Percentiles rank a stretch among this genome's conserved stretches.
Conservation (phyloP, 768 basidiomycete species). For the Lenzites betulinus region DNA sequence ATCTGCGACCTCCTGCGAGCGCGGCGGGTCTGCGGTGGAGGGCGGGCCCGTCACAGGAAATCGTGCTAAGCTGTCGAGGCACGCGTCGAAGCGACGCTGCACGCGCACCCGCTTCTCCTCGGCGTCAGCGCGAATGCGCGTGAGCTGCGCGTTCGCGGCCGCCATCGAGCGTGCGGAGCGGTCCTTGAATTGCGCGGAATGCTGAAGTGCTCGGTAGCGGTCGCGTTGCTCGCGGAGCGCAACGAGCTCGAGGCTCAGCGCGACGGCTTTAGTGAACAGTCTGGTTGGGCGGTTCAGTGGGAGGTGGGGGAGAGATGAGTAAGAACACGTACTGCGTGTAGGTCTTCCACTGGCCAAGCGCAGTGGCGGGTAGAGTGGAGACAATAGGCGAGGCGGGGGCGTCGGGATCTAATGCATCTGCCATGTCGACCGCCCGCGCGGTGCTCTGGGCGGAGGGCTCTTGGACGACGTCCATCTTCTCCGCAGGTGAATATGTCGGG, state of each 20-base stretch:
- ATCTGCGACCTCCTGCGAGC: background rate
- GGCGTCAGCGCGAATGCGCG: background rate
- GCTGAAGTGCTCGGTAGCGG: conserved; percentile 1
- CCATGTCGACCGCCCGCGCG: conserved; percentile 3
- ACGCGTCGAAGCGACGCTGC: conserved; percentile 2
- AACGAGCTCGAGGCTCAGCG: conserved; percentile 1
- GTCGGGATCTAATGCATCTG: background rate
- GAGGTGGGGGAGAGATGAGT: background rate
- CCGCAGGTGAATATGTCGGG: conserved; percentile 7
- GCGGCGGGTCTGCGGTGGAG: background rate
- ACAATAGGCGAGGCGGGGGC: background rate
- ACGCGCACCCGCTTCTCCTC: background rate
- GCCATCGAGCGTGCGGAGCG: conserved; percentile 4
- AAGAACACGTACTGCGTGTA: conserved; percentile 7
- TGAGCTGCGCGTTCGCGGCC: background rate
- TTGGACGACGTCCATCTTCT: conserved; percentile 1
- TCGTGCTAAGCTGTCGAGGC: background rate
- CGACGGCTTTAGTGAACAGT: conserved; percentile 6
- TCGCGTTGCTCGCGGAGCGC: conserved; percentile 1
- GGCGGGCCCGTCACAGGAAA: conserved; percentile 1
- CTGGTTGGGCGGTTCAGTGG: background rate
- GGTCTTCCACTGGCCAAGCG: background rate
- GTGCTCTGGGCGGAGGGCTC: background rate
- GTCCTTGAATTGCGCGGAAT: background rate
- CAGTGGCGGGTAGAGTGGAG: background rate